Percentiles rank a stretch among this genome's conserved stretches.
These are phyloP conservation scores for Cymbidium sinense DNA, from an alignment of 106 monocot species.

Conservation along the genomic window DNA sequence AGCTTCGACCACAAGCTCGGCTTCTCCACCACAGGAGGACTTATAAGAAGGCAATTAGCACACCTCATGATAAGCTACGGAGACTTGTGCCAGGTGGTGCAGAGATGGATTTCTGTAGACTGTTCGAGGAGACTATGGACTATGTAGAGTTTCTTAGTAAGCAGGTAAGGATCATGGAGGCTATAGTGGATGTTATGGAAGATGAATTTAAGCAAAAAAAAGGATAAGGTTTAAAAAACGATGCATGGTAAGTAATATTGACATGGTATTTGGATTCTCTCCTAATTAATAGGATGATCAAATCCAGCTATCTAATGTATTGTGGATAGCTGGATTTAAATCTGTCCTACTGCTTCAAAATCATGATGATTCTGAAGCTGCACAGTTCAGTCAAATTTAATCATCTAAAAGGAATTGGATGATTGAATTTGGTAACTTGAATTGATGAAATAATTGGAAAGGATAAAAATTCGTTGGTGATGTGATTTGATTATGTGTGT, in stretches of 20 bases:
- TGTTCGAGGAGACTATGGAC: conserved; percentile 40
- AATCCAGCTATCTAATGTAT: background rate
- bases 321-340: too few species aligned
- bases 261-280: background rate
- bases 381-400: too few species aligned
- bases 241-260: background rate
- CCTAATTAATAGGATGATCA: background rate
- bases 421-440: too few species aligned
- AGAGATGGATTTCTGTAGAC: conserved; percentile 32
- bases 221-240: background rate
- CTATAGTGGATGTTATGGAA: conserved; percentile 20
- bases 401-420: too few species aligned
- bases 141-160: conserved; percentile 25
- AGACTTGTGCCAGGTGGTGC: conserved; percentile 36
- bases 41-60: background rate
- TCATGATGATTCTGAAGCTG: background rate
- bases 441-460: too few species aligned
- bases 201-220: background rate
- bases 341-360: too few species aligned
- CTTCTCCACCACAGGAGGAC: background rate
- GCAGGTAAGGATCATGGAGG: conserved; percentile 47
- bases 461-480: too few species aligned
- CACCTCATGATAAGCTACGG: conserved; percentile 23
- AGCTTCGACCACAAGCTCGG: background rate
- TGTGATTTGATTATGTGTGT: too few species aligned